A percentile compares a stretch with the other conserved stretches of the same genome.
Conservation (phyloP, 805 yeast genomes). For the Yamadazyma nakazawae region DNA sequence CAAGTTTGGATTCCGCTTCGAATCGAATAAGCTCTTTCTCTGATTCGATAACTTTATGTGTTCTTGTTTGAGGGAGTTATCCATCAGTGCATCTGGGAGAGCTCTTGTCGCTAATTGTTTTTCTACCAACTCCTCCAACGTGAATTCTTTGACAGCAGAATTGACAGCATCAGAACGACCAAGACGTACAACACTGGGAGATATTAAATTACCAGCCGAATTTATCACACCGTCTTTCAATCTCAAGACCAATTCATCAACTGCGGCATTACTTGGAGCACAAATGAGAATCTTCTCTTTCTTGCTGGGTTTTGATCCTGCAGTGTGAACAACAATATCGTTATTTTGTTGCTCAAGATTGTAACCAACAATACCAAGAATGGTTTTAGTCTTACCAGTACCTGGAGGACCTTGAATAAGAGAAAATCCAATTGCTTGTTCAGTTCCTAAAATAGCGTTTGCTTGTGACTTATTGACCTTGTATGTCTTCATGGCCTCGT, state of each 20-base stretch:
- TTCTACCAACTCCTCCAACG: slow-evolving; percentile 85
- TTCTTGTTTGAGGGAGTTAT: slow-evolving; percentile 46
- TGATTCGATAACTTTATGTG: slow-evolving; percentile 53
- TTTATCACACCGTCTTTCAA: slow-evolving; percentile 66
- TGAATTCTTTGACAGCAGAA: slow-evolving; percentile 73
- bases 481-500: slow-evolving; percentile 45
- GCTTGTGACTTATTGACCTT: slow-evolving; percentile 89
- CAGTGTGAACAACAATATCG: slow-evolving; percentile 16
- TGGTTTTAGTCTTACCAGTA: slow-evolving; percentile 97
- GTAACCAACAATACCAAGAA: slow-evolving; percentile 85
- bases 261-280: slow-evolving; percentile 99
- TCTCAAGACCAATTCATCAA: slow-evolving; percentile 88
- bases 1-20: slow-evolving; percentile 17
- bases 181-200: slow-evolving; percentile 74
- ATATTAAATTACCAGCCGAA: slow-evolving; percentile 49
- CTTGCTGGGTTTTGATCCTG: slow-evolving; percentile 2
- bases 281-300: slow-evolving; percentile 71
- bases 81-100: slow-evolving; percentile 18
- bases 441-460: slow-evolving; percentile 74
- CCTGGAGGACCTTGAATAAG: slow-evolving; percentile 99
- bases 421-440: slow-evolving; percentile 69
- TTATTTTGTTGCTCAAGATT: slow-evolving; percentile 36
- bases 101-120: slow-evolving; percentile 42
- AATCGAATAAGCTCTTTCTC: slow-evolving; percentile 45
- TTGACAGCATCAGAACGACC: slow-evolving; percentile 90